Conservation (phyloP, 306 rosid genomes). For the Casuarina equisetifolia region DNA sequence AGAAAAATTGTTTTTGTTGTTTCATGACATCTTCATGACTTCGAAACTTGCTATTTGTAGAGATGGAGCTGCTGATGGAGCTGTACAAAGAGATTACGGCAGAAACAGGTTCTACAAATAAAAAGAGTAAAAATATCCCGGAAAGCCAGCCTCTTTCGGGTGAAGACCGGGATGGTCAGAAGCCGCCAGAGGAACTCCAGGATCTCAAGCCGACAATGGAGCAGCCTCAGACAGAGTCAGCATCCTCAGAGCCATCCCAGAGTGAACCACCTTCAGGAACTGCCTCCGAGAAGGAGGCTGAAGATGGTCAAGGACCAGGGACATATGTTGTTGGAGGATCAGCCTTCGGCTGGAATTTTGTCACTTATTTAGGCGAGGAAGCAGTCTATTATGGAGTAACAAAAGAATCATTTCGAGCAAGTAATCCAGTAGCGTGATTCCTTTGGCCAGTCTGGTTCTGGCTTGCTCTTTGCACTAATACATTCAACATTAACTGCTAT, state of each 20-base stretch:
- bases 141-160: slow-evolving; percentile 33
- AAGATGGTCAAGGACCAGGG: slow-evolving; percentile 45
- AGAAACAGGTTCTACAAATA: slow-evolving; percentile 30
- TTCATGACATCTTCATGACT: not conserved
- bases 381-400: slow-evolving; percentile 71
- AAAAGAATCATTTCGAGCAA: slow-evolving; percentile 62
- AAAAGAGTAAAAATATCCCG: slow-evolving; percentile 27
- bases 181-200: slow-evolving; percentile 26
- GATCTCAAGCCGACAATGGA: slow-evolving; percentile 15
- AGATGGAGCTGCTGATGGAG: slow-evolving; percentile 55
- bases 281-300: slow-evolving; percentile 40
- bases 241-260: slow-evolving; percentile 35
- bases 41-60: slow-evolving; percentile 49
- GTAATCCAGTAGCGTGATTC: slow-evolving; percentile 15
- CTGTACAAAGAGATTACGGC: slow-evolving; percentile 37
- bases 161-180: slow-evolving; percentile 33
- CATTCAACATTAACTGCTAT: not conserved
- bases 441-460: not conserved
- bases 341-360: slow-evolving; percentile 89
- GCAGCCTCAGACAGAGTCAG: slow-evolving; percentile 34
- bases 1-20: not conserved
- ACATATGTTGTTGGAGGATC: slow-evolving; percentile 84
- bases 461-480: not conserved
- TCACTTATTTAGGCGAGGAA: slow-evolving; percentile 49
- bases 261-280: slow-evolving; percentile 16